Conservation (phyloP, 352 stramenopile species). For the Phytophthora aleatoria region DNA sequence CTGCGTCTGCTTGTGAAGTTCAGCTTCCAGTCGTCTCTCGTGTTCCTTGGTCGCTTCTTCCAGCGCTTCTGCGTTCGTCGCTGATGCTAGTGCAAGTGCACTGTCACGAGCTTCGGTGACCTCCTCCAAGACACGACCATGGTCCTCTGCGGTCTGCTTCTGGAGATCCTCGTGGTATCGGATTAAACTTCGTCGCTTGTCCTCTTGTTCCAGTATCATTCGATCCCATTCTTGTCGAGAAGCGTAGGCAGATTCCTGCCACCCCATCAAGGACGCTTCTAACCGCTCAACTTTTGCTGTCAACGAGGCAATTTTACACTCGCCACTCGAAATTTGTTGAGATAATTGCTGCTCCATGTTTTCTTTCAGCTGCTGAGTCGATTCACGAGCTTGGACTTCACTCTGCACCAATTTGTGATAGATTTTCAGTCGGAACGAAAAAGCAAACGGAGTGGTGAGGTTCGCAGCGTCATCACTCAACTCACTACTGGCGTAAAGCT, state of each 20-base stretch:
- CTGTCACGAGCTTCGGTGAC: conserved; percentile 19
- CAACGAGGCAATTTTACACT: conserved; percentile 10
- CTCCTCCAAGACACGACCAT: conserved; percentile 20
- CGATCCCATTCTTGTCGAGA: conserved; percentile 29
- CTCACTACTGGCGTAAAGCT: conserved; percentile 23
- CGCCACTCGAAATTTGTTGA: conserved; percentile 7
- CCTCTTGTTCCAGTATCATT: conserved; percentile 31
- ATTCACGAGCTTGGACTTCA: conserved; percentile 16
- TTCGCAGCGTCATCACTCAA: conserved; percentile 4
- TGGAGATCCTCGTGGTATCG: conserved; percentile 17
- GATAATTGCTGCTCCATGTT: conserved; percentile 28
- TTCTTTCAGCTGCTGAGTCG: conserved; percentile 14
- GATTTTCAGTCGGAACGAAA: conserved; percentile 20
- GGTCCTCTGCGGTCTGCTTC: conserved; percentile 14
- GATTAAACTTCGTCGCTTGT: conserved; percentile 27
- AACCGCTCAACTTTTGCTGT: conserved; percentile 25
- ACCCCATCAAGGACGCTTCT: conserved; percentile 33
- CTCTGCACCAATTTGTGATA: conserved; percentile 24
- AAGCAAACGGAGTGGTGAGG: conserved; percentile 22
- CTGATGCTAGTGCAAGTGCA: conserved; percentile 17
- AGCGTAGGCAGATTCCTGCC: conserved; percentile 26
- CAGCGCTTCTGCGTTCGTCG: conserved; percentile 24
- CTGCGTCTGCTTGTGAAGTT: conserved; percentile 50
- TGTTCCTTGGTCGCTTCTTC: conserved; percentile 20
- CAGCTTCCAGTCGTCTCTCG: conserved; percentile 21